Percentiles rank a stretch among this genome's conserved stretches.
Evolutionary conservation across 2,329 filamentous ascomycete species (phyloP).

Genomic region (Ilyonectria robusta): DNA sequence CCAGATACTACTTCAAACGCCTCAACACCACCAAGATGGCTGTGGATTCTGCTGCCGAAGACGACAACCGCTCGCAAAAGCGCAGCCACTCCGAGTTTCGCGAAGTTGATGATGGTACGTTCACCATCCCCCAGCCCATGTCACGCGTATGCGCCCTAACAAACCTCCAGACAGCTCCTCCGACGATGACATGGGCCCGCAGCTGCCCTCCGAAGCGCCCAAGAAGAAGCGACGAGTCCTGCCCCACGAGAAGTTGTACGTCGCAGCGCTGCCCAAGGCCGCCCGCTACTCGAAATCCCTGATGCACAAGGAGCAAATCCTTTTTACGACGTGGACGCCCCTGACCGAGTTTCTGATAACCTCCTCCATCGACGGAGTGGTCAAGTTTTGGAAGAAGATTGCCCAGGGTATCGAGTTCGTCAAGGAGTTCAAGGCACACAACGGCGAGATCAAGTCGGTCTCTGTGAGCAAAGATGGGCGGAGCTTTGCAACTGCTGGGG

Average conservation of each 20-base stretch:
- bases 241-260: slow-evolving; percentile 94
- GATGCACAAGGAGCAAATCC: slow-evolving; percentile 97
- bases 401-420: slow-evolving; percentile 94
- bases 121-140: slow-evolving; percentile 45
- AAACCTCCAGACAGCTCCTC: slow-evolving; percentile 74
- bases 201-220: slow-evolving; percentile 84
- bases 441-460: slow-evolving; percentile 85
- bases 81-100: slow-evolving; percentile 71
- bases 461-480: slow-evolving; percentile 91
- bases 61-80: slow-evolving; percentile 56
- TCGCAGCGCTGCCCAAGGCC: slow-evolving; percentile 88
- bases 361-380: slow-evolving; percentile 92
- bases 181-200: slow-evolving; percentile 93
- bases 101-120: slow-evolving; percentile 61
- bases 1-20: background rate
- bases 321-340: slow-evolving; percentile 90
- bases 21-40: slow-evolving; percentile 40
- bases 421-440: slow-evolving; percentile 95
- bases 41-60: slow-evolving; percentile 47
- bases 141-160: slow-evolving; percentile 30
- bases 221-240: slow-evolving; percentile 94
- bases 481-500: slow-evolving; percentile 91
- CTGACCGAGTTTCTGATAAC: slow-evolving; percentile 96
- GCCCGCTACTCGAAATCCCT: slow-evolving; percentile 92
- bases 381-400: slow-evolving; percentile 99